These are phyloP conservation scores for Ananas comosus DNA, from an alignment of 176 grass and related monocot species.

Conservation along the genomic window DNA sequence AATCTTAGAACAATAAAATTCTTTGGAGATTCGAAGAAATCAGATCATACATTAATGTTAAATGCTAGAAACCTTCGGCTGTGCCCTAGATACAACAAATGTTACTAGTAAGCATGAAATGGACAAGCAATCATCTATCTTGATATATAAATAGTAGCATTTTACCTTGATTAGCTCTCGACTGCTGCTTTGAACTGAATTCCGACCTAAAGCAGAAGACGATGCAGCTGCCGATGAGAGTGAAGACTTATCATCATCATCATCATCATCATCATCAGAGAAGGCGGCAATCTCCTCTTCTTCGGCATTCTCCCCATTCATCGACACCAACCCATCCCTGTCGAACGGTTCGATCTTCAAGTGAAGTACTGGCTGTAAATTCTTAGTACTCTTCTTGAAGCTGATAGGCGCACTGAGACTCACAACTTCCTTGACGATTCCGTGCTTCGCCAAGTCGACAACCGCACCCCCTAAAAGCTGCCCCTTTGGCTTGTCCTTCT, in stretches of 20 bases:
- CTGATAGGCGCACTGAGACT: conserved; percentile 52
- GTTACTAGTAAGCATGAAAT: neutral
- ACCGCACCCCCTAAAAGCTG: conserved; percentile 67
- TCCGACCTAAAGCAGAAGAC: conserved; percentile 26
- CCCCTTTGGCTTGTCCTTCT: conserved; percentile 82
- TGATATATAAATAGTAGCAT: neutral
- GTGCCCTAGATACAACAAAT: neutral
- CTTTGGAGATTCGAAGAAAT: neutral
- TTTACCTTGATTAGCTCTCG: conserved; percentile 48
- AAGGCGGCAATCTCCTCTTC: conserved; percentile 79
- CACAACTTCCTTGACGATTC: conserved; percentile 54
- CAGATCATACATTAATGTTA: neutral
- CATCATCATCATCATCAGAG: conserved; percentile 64
- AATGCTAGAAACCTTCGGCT: neutral
- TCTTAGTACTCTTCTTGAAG: conserved; percentile 75
- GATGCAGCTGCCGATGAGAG: conserved; percentile 26
- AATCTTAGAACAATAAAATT: neutral
- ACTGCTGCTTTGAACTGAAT: conserved; percentile 21
- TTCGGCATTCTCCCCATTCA: conserved; percentile 61
- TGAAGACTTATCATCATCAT: conserved; percentile 37
- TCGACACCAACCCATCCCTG: conserved; percentile 35
- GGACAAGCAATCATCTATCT: neutral
- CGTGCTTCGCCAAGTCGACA: conserved; percentile 78
- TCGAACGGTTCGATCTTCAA: conserved; percentile 62
- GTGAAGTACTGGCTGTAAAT: conserved; percentile 54